Base-by-base conservation (phyloP, 805 yeast genomes). In the Myxozyma nipponensis region DNA sequence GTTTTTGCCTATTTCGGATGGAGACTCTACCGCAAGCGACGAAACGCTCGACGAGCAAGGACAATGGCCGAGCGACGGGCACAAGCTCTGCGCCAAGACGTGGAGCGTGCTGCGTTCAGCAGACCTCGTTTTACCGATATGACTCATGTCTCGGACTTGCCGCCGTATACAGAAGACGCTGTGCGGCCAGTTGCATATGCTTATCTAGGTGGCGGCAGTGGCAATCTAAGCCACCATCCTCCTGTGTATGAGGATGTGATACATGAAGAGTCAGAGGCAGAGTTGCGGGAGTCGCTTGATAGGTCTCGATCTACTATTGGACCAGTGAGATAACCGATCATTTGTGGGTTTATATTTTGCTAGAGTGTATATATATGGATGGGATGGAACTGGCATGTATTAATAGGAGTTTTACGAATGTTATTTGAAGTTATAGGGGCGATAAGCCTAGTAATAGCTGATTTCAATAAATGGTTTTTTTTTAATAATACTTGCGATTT, bases 151-250 rank as follows among this genome's bases (percentile, higher is more conserved):
- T 53, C 6, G 15, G 19, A 10, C 7, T 45, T 43, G 3, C 56
- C 56, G 26, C 56, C 56, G 9, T 52, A 52, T 36, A 15, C 30
- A 15, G 39, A 23, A 30, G 46, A 22, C 15, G 9, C 42, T 9
- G 39, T 44, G 25, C 47, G 50, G 22, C 21, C 48, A 9, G 3
- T 47, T 34, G 53, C 48, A 19, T n/a, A 18, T 3, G 56, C 56
- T 21, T 52, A 52, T 44, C 34, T 48, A 24, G 56, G 56, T n/a
- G 56, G 56, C 10, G 54, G 47, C 17, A n/a, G n/a, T n/a, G n/a
- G n/a, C n/a, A n/a, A n/a, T n/a, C n/a, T n/a, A n/a, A n/a, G n/a
- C n/a, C n/a, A n/a, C n/a, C 34, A 34, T 9, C 41, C 44, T 13
- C 56, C 56, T 6, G 28, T 42, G 10, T 52, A 52, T 32, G 47